Base-by-base conservation (phyloP, 1,284 basidiomycete genomes). In the Cutaneotrichosporon arboriforme region DNA sequence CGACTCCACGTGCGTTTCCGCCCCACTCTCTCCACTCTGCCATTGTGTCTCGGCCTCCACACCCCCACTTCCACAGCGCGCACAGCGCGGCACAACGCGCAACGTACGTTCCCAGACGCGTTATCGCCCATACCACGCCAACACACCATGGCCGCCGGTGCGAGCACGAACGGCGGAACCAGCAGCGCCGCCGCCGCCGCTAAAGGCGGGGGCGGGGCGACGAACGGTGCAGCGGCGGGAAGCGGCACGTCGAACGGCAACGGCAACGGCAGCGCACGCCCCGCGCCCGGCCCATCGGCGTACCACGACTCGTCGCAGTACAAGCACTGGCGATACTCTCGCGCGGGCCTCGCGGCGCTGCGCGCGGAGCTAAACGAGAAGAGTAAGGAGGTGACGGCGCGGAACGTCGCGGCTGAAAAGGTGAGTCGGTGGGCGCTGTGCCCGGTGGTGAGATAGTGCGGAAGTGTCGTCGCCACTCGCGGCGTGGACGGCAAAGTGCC, bases 281-380 rank as follows among this genome's bases (percentile, higher is more conserved):
- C 54, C 58, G 13, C 18, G 14, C 37, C 60, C 48, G 41, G 70
- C 9, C 52, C 55, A 4, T 65, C 70, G 8, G 68, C 90, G 7
- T 94, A 88, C 67, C 84, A 91, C 67, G 83, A 82, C 51, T 88
- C 88, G 58, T 90, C 89, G 0, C 91, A 96, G 70, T 93, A 80
- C 75, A 81, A 78, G 58, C 84, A 91, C 70, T 97, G 91, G 91
- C 79, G 90, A 44, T 93, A 84, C 74, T 91, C 90, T 0, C 75
- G 77, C 20, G 80, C 83, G 46, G 77, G 82, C 52, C 80, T 97
- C 3, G 75, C 67, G 4, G 64, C 77, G 9, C 80, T 83, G 44
- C 82, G 91, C 15, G 62, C 73, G 17, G 78, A 82, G 31, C 74
- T 93, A 56, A 96, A 92, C 65, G 74, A 77, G 42, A 83, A 81